Evolutionary conservation across 371 early-diverging fungal species (phyloP).

Genomic region (Haplosporangium sp.): DNA sequence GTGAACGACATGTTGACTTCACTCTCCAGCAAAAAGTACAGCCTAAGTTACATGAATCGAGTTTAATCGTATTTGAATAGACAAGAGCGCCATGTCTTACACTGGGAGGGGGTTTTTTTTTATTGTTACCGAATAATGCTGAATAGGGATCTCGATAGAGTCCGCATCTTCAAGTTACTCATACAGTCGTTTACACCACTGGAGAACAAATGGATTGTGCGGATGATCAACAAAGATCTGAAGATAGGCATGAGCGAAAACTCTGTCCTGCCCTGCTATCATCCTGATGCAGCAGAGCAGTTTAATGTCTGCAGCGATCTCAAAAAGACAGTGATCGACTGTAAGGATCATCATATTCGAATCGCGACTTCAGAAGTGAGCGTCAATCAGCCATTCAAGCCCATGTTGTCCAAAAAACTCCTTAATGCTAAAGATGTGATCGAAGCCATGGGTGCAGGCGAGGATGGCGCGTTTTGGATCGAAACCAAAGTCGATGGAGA

Average conservation of each 20-base stretch:
- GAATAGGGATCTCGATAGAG: constrained; percentile 50
- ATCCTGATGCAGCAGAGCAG: constrained; percentile 72
- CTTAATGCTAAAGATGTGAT: constrained; percentile 59
- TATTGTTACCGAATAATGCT: neutral
- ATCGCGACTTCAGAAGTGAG: constrained; percentile 37
- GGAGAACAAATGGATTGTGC: constrained; percentile 81
- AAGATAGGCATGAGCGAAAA: constrained; percentile 79
- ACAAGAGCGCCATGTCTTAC: neutral
- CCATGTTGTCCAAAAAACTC: constrained; percentile 62
- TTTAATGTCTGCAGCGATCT: constrained; percentile 74
- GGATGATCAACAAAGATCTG: constrained; percentile 76
- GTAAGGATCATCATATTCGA: constrained; percentile 57
- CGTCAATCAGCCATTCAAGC: constrained; percentile 68
- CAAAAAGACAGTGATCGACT: constrained; percentile 63
- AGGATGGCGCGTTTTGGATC: constrained; percentile 68
- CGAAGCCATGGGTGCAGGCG: constrained; percentile 54
- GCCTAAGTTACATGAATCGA: neutral
- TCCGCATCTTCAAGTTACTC: constrained; percentile 62
- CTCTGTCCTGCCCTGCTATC: constrained; percentile 70
- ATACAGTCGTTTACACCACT: constrained; percentile 67
- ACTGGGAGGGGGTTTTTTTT: no score
- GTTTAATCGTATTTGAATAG: neutral
- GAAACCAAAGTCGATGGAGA: constrained; percentile 87
- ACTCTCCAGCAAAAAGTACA: constrained; percentile 29
- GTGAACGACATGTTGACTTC: constrained; percentile 52